Evolutionary conservation across 768 basidiomycete genomes (phyloP).

Genomic region (Suillus brevipes): DNA sequence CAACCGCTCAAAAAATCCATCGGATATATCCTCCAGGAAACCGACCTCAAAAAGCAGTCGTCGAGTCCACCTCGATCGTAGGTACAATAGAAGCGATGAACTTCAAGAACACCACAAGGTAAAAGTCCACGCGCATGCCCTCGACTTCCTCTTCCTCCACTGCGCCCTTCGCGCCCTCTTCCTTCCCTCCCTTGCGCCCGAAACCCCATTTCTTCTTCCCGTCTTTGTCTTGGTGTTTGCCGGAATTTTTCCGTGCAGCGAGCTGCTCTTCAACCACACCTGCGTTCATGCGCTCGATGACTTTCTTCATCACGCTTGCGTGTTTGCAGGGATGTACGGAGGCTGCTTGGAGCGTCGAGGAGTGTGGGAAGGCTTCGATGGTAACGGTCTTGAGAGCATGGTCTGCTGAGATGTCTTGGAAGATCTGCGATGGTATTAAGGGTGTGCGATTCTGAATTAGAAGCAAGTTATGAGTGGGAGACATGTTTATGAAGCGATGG

Average conservation of each 20-base stretch:
- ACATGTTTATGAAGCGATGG: conserved; percentile 2
- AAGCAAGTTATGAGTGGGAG: neutral
- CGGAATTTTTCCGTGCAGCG: conserved; percentile 54
- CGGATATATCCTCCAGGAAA: conserved; percentile 4
- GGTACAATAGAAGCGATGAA: conserved; percentile 98
- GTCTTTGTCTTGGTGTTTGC: conserved; percentile 40
- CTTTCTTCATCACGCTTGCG: conserved; percentile 99
- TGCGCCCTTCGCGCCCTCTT: conserved; percentile 39
- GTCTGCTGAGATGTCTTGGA: conserved; percentile 96
- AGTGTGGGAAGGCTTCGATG: conserved; percentile 97
- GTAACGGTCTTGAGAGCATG: conserved; percentile 99
- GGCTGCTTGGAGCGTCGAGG: conserved; percentile 78
- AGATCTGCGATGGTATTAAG: conserved; percentile 86
- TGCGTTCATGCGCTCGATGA: conserved; percentile 97
- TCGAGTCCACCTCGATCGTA: conserved; percentile 98
- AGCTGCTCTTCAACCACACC: conserved; percentile 83
- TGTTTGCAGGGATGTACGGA: conserved; percentile 99
- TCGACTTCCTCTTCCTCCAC: conserved; percentile 71
- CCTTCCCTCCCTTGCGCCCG: conserved; percentile 65
- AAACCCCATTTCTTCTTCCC: conserved; percentile 85
- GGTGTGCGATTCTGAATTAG: conserved; percentile 75
- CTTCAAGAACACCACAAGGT: conserved; percentile 97
- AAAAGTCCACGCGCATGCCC: conserved; percentile 97
- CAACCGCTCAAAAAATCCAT: neutral
- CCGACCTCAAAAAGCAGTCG: conserved; percentile 59